Evolutionary conservation across 441 rosid genomes (phyloP), one percentile per base, ranked within the genome.

Genomic region (Erysimum cheiri): DNA sequence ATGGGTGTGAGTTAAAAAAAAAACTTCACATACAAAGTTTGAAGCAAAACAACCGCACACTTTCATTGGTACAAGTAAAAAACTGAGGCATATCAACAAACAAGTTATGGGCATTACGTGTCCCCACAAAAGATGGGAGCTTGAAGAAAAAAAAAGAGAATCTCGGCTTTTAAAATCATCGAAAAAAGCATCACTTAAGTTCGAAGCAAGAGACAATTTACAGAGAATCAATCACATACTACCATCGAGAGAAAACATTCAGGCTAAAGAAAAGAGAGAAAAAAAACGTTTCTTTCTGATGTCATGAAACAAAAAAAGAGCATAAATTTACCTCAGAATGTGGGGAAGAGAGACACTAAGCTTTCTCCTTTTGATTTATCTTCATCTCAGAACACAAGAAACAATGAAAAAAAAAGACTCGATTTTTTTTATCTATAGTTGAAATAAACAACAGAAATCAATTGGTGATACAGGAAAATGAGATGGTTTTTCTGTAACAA

Each of bases 161-260:
- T 65, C 57, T 61, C 69, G 6, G 33, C 46, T 61, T 52, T 54
- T 1, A 40, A 65, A 54, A 66, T 29, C 70, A 62, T 43, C 36
- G 58, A 5, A 54, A 72, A 67, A 67, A 75, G 91, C 79, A 89
- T 86, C 91, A 74, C 88, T 85, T 85, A 74, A 65, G 86, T 83
- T 76, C 80, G 83, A 89, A 90, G 96, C 70, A 87, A 86, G 80
- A 76, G 63, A 67, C 69, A 77, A 53, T 67, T 33, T 31, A 57
- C 75, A 67, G 40, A 37, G 78, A 41, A 24, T 40, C 64, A 77
- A 75, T 65, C 62, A 71, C 35, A 69, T 75, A 60, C 7, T 47
- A 15, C 24, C 15, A 14, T 63, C 7, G 4, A 72, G 59, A 74
- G 57, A 56, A 31, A 13, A 41, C 33, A 37, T 15, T 37, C 48